phyloP scores from a whole-genome alignment of 148 eudicot species.

The Salicornia ramosissima region DNA sequence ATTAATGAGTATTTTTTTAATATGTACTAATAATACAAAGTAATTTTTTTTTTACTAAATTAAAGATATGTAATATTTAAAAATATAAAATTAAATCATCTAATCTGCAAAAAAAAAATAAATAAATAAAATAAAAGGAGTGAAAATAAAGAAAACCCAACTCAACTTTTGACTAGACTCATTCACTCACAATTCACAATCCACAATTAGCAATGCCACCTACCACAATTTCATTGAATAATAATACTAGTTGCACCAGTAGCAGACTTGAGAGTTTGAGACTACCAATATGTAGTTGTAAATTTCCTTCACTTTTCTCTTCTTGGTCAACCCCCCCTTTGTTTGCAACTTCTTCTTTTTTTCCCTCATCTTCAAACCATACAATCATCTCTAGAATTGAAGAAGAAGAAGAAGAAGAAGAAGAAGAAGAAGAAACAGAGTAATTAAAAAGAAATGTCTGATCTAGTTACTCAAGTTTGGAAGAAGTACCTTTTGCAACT shows the following conservation, averaged over 20 bases:
- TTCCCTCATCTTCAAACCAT: background rate
- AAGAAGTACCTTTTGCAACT: conserved; percentile 46
- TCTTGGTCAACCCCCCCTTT: background rate
- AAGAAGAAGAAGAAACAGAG: background rate
- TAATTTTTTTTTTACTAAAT: no score
- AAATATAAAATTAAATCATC: no score
- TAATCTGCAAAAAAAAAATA: no score
- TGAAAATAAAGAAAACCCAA: no score
- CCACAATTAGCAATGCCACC: no score
- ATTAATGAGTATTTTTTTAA: no score
- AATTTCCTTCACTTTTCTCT: background rate
- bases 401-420: background rate
- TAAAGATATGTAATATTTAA: no score
- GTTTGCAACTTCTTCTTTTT: background rate
- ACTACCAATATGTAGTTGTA: background rate
- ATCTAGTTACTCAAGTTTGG: conserved; percentile 43
- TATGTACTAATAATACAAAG: no score
- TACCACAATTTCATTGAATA: background rate
- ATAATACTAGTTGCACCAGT: background rate
- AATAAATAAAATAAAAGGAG: no score
- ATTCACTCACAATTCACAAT: background rate
- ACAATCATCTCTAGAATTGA: background rate
- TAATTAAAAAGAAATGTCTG: conserved; percentile 39
- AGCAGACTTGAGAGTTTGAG: no score
- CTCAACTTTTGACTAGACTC: no score